Base-by-base conservation (phyloP, 78 protist genomes). In the Dictyostelium intermedium region DNA sequence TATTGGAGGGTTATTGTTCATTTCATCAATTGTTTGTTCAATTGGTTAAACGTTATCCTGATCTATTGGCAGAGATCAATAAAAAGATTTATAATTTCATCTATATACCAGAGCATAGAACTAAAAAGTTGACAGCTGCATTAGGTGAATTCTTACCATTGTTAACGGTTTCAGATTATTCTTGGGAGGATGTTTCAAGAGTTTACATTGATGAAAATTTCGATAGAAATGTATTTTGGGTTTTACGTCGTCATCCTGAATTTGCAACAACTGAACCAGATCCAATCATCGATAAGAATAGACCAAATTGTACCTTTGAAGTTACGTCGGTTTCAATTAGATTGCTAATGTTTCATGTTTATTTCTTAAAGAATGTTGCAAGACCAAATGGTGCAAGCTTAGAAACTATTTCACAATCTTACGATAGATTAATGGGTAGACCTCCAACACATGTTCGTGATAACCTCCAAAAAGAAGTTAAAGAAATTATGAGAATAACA, bases 71-170 rank as follows among this genome's bases (percentile, higher is more conserved):
- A 4, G 95, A 94, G 6, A 94, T 94, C 25, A 77, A 94, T 50
- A 94, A 56, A 39, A 56, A 85, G 43, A 87, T 94, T 13, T 83
- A 72, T 20, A 37, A 78, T 30, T 94, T 94, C 53, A 86, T 86
- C 23, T 86, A 85, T 73, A 23, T 78, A n/a, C 95, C 86, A 43
- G 89, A 82, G 20, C 60, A 81, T n/a, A 69, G 87, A 78, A 77
- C 63, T 43, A 94, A 94, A 56, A 87, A 87, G 73, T 60, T 39
- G 13, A 86, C 92, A 14, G 70, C 84, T 18, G 91, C 87, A 7
- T n/a, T 94, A 1, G 96, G 96, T 30, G 96, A 94, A 61, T 94
- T 94, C 77, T 37, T 94, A 63, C 96, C 96, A 11, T 66, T 94
- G 0, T 37, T 94, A 9, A 79, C 91, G 16, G 93, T 94, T 9